Evolutionary conservation across 2,329 filamentous ascomycete species (phyloP), one percentile per base, ranked within the genome.

Genomic region (Lasiodiplodia sp.): DNA sequence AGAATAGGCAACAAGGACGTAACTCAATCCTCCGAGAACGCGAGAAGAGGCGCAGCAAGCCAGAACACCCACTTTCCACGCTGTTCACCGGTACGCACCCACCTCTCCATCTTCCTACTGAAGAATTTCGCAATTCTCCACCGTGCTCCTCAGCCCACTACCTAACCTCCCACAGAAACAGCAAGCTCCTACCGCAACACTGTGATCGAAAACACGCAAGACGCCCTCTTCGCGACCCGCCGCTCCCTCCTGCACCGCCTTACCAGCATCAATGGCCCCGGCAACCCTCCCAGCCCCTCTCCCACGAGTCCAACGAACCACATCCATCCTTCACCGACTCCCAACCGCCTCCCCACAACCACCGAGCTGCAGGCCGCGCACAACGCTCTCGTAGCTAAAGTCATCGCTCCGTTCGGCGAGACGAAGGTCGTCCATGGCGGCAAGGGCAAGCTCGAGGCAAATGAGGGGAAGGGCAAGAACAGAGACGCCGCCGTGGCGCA

Each of bases 21-120:
- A 44, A 44, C 8, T 14, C 58, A 14, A 14, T 60, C 34, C 55
- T 68, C 16, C 71, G 49, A 31, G 71, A 63, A 18, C 69, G 68
- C 49, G 66, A 68, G 44, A 73, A 71, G 31, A 21, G 55, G 44
- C 1, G 67, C 38, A 23, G 71, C 66, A 64, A 71, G 8, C 68
- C 69, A 7, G 57, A 68, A 51, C 75, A 78, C 65, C 72, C 75
- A 2, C 70, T 79, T 8, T 73, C 71, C 37, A 40, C 72, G 11
- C 70, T 67, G 2, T 79, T 78, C 71, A 75, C 74, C 69, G 73
- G 78, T 76, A 69, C 6, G 56, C 37, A 23, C 31, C 28, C 58
- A 49, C 52, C 18, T 47, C 53, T 18, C 21, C 31, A 11, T 1
- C 10, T 21, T 21, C n/a, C 14, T 49, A 6, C 23, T 14, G n/a